Base-by-base conservation (phyloP, 257 asterid genomes). In the Avicennia marina region DNA sequence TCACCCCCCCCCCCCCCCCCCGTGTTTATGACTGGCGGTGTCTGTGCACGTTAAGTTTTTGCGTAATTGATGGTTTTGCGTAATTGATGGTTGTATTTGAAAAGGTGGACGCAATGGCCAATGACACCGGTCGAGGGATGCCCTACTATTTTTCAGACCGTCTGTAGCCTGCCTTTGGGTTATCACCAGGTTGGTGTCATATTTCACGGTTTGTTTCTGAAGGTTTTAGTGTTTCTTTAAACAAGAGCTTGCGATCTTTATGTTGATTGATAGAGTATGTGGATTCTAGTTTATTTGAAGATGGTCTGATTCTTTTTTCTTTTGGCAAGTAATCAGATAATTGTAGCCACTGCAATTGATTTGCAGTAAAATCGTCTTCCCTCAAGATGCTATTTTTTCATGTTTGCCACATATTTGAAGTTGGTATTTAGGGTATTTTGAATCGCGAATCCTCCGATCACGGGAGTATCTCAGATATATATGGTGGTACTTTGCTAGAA, bases 61-160 rank as follows among this genome's bases (percentile, higher is more conserved):
- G n/a, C n/a, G n/a, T n/a, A n/a, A n/a, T n/a, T n/a, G n/a, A n/a
- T n/a, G n/a, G n/a, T n/a, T n/a, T n/a, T n/a, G n/a, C n/a, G n/a
- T n/a, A n/a, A n/a, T n/a, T n/a, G n/a, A n/a, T n/a, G n/a, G n/a
- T n/a, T n/a, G n/a, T 53, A 51, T 7, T 60, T 58, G 3, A 43
- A 66, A 61, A 87, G 96, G 85, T 87, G 96, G 96, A 72, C 75
- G 17, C 95, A 80, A 43, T 82, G 85, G 84, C 89, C 90, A 33
- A 87, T 87, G 96, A 66, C 90, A 12, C 95, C 93, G 1, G 86
- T 87, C 1, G 96, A 87, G 78, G 96, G 95, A 47, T 85, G 89
- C 72, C 93, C 93, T 26, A 80, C 86, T 31, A 87, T 80, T 17
- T 87, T 87, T 80, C 93, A 87, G 71, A 75, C 87, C 1, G 68